Evolutionary conservation across 805 yeast species (phyloP).

Genomic region (Pichia nakasei): DNA sequence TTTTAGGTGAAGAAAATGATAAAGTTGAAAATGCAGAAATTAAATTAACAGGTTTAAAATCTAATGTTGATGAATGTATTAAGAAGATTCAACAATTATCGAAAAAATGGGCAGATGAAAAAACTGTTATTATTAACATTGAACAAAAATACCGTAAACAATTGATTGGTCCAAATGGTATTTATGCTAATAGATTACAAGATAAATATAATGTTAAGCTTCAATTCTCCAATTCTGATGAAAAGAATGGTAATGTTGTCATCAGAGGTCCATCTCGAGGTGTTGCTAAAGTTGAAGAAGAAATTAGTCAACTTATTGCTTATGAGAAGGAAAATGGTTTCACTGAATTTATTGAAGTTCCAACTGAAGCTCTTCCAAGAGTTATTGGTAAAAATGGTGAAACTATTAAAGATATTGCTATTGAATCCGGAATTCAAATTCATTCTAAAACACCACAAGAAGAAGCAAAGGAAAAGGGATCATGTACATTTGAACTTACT

Average conservation of each 20-base stretch:
- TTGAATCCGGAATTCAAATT: constrained; percentile 54
- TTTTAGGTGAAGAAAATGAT: constrained; percentile 43
- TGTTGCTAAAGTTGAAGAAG: constrained; percentile 75
- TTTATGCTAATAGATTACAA: constrained; percentile 73
- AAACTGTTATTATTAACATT: constrained; percentile 51
- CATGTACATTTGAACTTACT: constrained; percentile 56
- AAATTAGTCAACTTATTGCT: constrained; percentile 70
- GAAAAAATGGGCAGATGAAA: constrained; percentile 78
- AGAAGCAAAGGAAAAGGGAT: constrained; percentile 35
- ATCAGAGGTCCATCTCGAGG: constrained; percentile 88
- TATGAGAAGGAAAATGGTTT: constrained; percentile 85
- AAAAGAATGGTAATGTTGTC: constrained; percentile 51
- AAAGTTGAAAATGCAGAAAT: constrained; percentile 38
- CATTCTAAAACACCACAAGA: constrained; percentile 33
- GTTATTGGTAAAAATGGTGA: constrained; percentile 90
- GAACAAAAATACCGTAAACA: constrained; percentile 74
- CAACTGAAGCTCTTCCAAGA: constrained; percentile 66
- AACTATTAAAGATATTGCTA: constrained; percentile 69
- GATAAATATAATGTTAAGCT: constrained; percentile 80
- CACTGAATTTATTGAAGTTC: constrained; percentile 54
- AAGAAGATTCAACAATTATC: constrained; percentile 47
- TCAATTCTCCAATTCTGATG: constrained; percentile 45
- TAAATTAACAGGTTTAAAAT: constrained; percentile 65
- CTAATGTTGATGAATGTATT: constrained; percentile 68
- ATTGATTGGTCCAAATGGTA: constrained; percentile 77